These are phyloP conservation scores for Leccinum aurantiacum DNA, from an alignment of 768 basidiomycete genomes.

Conservation along the genomic window DNA sequence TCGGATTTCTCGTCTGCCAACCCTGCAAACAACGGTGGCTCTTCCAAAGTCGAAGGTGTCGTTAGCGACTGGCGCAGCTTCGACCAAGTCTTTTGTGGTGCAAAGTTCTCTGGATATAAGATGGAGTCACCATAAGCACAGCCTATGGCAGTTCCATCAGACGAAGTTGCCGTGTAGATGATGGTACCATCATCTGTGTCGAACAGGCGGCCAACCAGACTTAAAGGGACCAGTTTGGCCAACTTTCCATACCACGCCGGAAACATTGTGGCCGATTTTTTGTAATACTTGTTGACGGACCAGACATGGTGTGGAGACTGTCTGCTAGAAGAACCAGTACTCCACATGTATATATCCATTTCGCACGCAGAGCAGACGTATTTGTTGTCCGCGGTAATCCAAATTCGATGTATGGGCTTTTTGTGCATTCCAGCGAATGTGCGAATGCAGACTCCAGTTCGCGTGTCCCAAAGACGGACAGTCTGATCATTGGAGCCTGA, in stretches of 20 bases:
- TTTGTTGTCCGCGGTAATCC: slow-evolving; percentile 19
- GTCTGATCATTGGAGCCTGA: slow-evolving; percentile 24
- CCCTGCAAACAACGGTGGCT: slow-evolving; percentile 7
- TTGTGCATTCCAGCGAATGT: slow-evolving; percentile 15
- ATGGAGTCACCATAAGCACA: slow-evolving; percentile 1
- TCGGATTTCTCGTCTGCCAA: too few relatives aligned
- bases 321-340: slow-evolving; percentile 2
- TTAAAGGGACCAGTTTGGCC: slow-evolving; percentile 3
- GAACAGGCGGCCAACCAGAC: slow-evolving; percentile 3
- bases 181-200: slow-evolving; percentile 11
- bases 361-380: slow-evolving; percentile 15
- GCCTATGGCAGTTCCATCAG: slow-evolving; percentile 7
- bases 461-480: slow-evolving; percentile 27
- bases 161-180: slow-evolving; percentile 10
- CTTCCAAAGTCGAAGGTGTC: slow-evolving; percentile 3
- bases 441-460: slow-evolving; percentile 19
- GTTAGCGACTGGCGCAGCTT: slow-evolving; percentile 9
- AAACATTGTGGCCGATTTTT: slow-evolving; percentile 6
- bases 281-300: slow-evolving; percentile 12
- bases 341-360: slow-evolving; percentile 17
- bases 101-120: slow-evolving; percentile 2
- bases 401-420: slow-evolving; percentile 17
- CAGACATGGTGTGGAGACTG: slow-evolving; percentile 15
- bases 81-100: not conserved
- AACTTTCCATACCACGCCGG: slow-evolving; percentile 21